Percentiles rank a stretch among this genome's conserved stretches.
These are phyloP conservation scores for Turnera subulata DNA, from an alignment of 345 rosid genomes.

Conservation along the genomic window DNA sequence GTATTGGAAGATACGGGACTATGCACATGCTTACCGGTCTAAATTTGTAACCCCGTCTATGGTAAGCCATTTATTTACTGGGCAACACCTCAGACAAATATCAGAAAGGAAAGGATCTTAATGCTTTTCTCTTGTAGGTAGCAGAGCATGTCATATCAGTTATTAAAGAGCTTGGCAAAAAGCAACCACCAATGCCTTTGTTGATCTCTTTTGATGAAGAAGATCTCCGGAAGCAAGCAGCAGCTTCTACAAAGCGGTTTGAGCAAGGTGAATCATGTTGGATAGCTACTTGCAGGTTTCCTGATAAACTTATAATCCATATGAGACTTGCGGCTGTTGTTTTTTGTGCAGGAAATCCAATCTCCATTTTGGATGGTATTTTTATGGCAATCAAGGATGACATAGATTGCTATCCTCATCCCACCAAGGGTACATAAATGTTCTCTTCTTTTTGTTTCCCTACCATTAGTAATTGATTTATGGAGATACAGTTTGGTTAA, in stretches of 20 bases:
- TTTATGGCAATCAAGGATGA: slow-evolving; percentile 89
- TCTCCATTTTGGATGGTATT: slow-evolving; percentile 77
- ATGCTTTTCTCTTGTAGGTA: slow-evolving; percentile 45
- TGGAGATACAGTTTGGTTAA: slow-evolving; percentile 3
- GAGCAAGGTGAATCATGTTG: slow-evolving; percentile 43
- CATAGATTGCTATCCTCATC: slow-evolving; percentile 73
- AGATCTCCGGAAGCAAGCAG: slow-evolving; percentile 70
- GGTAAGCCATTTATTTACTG: slow-evolving; percentile 34
- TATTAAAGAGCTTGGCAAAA: slow-evolving; percentile 49
- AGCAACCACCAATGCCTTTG: slow-evolving; percentile 57
- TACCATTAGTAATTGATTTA: no score
- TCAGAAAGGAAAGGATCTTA: neutral
- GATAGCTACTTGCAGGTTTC: neutral
- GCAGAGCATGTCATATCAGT: slow-evolving; percentile 53
- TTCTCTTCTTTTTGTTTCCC: neutral
- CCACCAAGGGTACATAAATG: slow-evolving; percentile 50
- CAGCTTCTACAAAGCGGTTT: slow-evolving; percentile 74
- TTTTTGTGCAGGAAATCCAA: slow-evolving; percentile 65
- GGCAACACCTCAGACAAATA: no score
- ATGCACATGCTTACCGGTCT: slow-evolving; percentile 70
- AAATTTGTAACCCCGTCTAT: slow-evolving; percentile 61
- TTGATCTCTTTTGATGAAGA: slow-evolving; percentile 55
- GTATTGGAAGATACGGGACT: slow-evolving; percentile 91
- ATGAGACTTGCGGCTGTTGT: slow-evolving; percentile 10
- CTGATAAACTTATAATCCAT: neutral